phyloP scores from a whole-genome alignment of 306 rosid species.

The Castanea crenata region DNA sequence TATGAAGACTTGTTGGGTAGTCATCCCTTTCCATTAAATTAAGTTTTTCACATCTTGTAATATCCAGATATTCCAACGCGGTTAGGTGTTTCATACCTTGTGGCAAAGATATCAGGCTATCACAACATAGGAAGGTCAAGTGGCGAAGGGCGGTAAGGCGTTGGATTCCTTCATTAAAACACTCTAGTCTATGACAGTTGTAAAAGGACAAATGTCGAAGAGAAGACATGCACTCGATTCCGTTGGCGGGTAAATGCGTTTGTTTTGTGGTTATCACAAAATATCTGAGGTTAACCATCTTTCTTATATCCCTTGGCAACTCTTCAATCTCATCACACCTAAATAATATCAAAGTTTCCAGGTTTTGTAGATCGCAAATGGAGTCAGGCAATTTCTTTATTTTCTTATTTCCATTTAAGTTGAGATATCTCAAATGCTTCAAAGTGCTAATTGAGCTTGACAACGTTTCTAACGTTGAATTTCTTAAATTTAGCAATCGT shows the following conservation, averaged over 20 bases:
- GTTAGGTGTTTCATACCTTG: no score
- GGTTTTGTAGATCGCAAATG: slow-evolving; percentile 24
- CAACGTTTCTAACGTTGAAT: slow-evolving; percentile 11
- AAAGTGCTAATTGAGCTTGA: slow-evolving; percentile 5
- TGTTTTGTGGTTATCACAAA: slow-evolving; percentile 26
- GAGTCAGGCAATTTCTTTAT: slow-evolving; percentile 25
- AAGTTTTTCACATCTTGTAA: no score
- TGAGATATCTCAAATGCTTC: slow-evolving; percentile 22
- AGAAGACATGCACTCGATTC: no score
- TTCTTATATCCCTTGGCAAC: slow-evolving; percentile 25
- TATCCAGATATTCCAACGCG: no score
- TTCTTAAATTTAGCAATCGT: slow-evolving; percentile 7
- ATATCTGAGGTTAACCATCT: slow-evolving; percentile 16
- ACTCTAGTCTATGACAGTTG: accelerated
- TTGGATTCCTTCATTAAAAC: no score
- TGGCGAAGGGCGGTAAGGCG: no score
- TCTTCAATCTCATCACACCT: slow-evolving; percentile 7
- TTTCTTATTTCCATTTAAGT: background rate
- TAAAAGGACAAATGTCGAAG: no score
- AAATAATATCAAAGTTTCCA: slow-evolving; percentile 8
- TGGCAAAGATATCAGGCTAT: no score
- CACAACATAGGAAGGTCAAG: accelerated
- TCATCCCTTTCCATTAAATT: no score
- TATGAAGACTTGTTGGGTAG: no score
- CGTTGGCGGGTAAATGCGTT: no score